Evolutionary conservation across 164 flowering plant genomes (phyloP).

Genomic region (Nymphaea thermarum): DNA sequence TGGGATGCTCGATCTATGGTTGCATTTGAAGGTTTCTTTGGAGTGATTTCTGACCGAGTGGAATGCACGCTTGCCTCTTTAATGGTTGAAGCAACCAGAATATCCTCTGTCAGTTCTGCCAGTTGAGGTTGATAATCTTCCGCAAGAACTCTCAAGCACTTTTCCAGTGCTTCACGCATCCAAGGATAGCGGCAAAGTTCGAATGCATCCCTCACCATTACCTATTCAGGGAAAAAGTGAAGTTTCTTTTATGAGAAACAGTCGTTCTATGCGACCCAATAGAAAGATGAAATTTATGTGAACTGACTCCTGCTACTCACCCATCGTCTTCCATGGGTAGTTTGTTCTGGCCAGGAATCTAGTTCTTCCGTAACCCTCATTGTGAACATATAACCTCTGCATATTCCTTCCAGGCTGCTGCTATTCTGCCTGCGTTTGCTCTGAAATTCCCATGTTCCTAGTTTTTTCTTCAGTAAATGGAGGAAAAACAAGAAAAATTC

Average conservation of each 20-base stretch:
- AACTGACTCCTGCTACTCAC: constrained; percentile 18
- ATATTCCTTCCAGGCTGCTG: constrained; percentile 41
- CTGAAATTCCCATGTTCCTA: constrained; percentile 60
- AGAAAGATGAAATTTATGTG: not conserved
- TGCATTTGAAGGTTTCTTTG: not conserved
- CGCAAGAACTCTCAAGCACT: constrained; percentile 21
- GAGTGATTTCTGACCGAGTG: not conserved
- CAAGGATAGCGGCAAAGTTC: constrained; percentile 62
- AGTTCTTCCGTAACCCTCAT: constrained; percentile 62
- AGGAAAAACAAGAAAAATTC: not conserved
- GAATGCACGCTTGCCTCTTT: not conserved
- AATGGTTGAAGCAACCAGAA: not conserved
- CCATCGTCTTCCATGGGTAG: constrained; percentile 44
- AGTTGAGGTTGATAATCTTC: constrained; percentile 11
- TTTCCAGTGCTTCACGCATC: constrained; percentile 52
- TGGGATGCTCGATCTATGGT: not conserved
- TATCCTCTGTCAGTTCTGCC: constrained; percentile 9
- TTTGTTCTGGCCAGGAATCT: constrained; percentile 63
- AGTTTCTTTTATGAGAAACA: no score
- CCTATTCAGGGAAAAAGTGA: constrained; percentile 9
- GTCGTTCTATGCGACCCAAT: not conserved
- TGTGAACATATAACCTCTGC: constrained; percentile 65
- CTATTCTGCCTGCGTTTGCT: constrained; percentile 51
- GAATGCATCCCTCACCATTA: constrained; percentile 37
- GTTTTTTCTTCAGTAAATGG: constrained; percentile 22